phyloP scores from a whole-genome alignment of 2,329 filamentous ascomycete species.

The Hypomyces perniciosus region DNA sequence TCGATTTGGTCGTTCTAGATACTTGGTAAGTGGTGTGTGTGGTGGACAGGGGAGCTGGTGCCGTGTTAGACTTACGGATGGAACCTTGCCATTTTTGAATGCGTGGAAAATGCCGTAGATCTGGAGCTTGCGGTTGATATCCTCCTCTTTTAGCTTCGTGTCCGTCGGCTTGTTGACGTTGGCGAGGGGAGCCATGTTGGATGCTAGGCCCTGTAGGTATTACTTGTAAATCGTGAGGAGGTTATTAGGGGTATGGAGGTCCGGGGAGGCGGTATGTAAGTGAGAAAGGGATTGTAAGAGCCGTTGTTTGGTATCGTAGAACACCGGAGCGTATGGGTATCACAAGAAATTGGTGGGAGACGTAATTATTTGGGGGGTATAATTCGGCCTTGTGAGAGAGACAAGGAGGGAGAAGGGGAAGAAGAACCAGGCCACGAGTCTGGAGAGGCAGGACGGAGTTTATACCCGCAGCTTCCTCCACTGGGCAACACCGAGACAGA shows the following conservation, averaged over 20 bases:
- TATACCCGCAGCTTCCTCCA: background rate
- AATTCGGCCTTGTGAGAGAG: background rate
- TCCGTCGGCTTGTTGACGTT: constrained; percentile 70
- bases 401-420: background rate
- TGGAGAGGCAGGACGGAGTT: background rate
- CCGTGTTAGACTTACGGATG: constrained; percentile 58
- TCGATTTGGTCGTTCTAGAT: constrained; percentile 88
- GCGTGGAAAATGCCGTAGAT: constrained; percentile 85
- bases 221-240: background rate
- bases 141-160: constrained; percentile 68
- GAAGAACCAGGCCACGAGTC: background rate
- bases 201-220: background rate
- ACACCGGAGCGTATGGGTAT: constrained; percentile 11
- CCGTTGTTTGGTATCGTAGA: background rate
- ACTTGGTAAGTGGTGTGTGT: background rate
- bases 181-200: constrained; percentile 27
- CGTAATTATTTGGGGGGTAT: constrained; percentile 1
- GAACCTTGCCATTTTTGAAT: constrained; percentile 83
- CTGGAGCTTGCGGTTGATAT: constrained; percentile 92
- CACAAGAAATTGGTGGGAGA: background rate
- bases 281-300: background rate
- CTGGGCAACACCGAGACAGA: no score
- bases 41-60: no score
- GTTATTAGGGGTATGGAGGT: background rate
- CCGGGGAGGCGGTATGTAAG: background rate